These are phyloP conservation scores for Beta macrorhiza DNA, from an alignment of 179 eudicot species.

Conservation along the genomic window DNA sequence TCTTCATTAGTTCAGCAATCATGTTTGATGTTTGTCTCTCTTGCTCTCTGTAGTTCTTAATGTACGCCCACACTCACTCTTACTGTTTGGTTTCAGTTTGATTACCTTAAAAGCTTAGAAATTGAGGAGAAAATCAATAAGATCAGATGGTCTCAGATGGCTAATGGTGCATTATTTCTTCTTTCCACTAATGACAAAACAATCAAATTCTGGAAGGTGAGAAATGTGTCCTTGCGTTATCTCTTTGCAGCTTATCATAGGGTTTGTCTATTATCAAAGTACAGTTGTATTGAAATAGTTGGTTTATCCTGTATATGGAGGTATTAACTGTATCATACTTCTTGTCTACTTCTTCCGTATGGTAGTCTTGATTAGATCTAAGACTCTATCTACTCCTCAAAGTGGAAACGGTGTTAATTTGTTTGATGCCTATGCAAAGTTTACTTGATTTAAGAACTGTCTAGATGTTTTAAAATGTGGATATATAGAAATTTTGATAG, in stretches of 20 bases:
- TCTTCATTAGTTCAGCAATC: neutral
- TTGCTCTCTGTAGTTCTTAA: neutral
- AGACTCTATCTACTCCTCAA: neutral
- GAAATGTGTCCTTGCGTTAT: neutral
- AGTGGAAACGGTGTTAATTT: neutral
- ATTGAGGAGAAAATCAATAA: conserved; percentile 87
- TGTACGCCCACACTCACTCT: neutral
- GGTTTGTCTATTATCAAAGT: neutral
- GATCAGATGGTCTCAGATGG: conserved; percentile 76
- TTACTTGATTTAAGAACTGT: neutral
- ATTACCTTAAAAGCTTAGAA: conserved; percentile 83
- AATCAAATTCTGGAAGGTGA: conserved; percentile 79
- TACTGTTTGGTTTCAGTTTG: conserved; percentile 53
- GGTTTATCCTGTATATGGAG: neutral
- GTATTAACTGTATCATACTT: neutral
- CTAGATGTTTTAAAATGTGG: neutral
- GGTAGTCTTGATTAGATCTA: neutral
- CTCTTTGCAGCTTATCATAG: conserved; percentile 6
- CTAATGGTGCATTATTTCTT: conserved; percentile 70
- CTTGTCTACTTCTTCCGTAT: neutral
- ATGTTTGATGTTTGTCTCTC: neutral
- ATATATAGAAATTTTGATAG: neutral
- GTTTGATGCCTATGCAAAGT: neutral
- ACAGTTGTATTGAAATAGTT: neutral
- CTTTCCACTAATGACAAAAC: conserved; percentile 79